Conservation (phyloP, 2,329 filamentous ascomycete species). For the Pleomassaria siparia region DNA sequence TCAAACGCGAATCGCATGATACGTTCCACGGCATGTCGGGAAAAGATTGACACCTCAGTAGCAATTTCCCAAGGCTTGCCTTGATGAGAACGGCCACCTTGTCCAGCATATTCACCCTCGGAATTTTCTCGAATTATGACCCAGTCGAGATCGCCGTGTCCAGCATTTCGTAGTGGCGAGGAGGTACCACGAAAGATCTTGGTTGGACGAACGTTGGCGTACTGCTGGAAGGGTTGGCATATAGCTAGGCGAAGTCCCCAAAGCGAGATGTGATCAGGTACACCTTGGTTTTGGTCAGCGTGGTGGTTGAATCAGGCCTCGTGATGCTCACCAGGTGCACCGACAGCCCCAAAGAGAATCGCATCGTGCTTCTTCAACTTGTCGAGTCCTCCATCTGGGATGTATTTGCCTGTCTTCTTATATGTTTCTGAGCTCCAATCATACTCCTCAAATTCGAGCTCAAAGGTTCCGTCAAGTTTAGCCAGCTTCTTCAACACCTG, state of each 20-base stretch:
- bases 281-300: constrained; percentile 37
- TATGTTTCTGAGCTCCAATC: constrained; percentile 70
- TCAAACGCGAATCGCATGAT: constrained; percentile 67
- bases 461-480: constrained; percentile 57
- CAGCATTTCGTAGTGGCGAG: constrained; percentile 57
- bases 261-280: constrained; percentile 59
- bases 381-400: constrained; percentile 54
- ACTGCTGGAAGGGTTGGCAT: constrained; percentile 58
- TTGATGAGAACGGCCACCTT: constrained; percentile 63
- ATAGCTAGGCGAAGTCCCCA: constrained; percentile 60
- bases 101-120: constrained; percentile 67
- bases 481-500: constrained; percentile 60
- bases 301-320: constrained; percentile 3
- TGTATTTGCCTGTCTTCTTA: constrained; percentile 64
- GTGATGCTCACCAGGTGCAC: constrained; percentile 48
- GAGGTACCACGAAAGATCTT: constrained; percentile 62
- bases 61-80: constrained; percentile 62
- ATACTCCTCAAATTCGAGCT: constrained; percentile 62
- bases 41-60: constrained; percentile 66
- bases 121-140: constrained; percentile 68
- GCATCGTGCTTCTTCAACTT: constrained; percentile 56
- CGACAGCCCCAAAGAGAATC: constrained; percentile 62
- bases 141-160: constrained; percentile 64
- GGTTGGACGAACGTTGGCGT: constrained; percentile 61
- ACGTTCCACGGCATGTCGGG: constrained; percentile 59